Percentiles rank a stretch among this genome's conserved stretches.
Conservation (phyloP, 2,329 filamentous ascomycete genomes). For the Rasamsonia emersonii region DNA sequence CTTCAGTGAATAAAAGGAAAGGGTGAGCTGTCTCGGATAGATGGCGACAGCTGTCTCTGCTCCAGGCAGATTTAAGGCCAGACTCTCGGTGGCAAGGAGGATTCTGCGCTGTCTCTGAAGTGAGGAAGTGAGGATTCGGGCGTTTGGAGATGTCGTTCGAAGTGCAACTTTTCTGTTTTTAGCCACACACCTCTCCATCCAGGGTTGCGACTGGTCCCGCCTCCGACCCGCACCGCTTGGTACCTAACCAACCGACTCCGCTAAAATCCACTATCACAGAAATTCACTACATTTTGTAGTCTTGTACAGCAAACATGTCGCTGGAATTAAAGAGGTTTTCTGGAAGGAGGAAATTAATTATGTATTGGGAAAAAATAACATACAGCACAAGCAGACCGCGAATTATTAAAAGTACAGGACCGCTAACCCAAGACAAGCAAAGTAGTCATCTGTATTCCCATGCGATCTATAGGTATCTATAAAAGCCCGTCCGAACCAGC, state of each 20-base stretch:
- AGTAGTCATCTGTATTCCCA: slow-evolving; percentile 7
- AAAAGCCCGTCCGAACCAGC: slow-evolving; percentile 1
- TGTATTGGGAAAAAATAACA: slow-evolving; percentile 1
- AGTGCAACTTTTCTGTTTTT: background rate
- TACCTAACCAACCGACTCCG: no score
- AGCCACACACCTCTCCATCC: background rate
- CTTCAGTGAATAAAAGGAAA: no score
- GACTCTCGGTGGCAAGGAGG: no score
- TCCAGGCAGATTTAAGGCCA: slow-evolving; percentile 26
- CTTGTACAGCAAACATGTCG: no score
- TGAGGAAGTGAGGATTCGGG: slow-evolving; percentile 17
- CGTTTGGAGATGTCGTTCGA: slow-evolving; percentile 15
- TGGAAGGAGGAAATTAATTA: no score
- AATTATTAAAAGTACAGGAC: slow-evolving; percentile 4
- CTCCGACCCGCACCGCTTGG: no score
- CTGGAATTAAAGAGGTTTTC: no score
- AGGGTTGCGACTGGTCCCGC: no score
- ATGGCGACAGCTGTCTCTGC: slow-evolving; percentile 18
- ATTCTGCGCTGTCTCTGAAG: background rate
- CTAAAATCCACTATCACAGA: no score
- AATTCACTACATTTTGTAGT: no score
- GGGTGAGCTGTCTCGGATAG: slow-evolving; percentile 2
- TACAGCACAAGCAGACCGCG: no score
- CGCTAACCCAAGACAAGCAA: background rate
- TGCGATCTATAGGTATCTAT: slow-evolving; percentile 8